Base-by-base conservation (phyloP, 2,329 filamentous ascomycete species). In the Aspergillus intermedius region DNA sequence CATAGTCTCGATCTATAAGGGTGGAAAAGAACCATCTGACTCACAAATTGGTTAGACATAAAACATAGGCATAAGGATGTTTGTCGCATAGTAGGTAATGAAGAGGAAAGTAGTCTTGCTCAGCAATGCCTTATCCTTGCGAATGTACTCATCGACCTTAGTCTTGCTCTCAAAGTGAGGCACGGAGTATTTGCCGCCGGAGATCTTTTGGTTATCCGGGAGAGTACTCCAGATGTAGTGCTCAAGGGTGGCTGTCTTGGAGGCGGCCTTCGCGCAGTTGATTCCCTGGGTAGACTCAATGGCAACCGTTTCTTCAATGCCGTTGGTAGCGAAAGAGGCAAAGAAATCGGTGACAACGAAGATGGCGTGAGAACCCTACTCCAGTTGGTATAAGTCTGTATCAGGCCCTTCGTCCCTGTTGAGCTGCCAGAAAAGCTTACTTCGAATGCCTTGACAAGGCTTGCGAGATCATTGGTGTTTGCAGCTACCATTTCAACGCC, bases 181-280 rank as follows among this genome's bases (percentile, higher is more conserved):
- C 0, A 73, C 62, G 3, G 57, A 32, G 2, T 58, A 49, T 43
- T 66, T 64, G 0, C 72, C 71, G 0, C 52, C 49, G 4, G 63
- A 64, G 13, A 68, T 59, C 10, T 49, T 54, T 30, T 53, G 56
- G 4, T 63, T 57, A 32, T 67, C 64, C 1, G 74, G 74, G 4
- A 74, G 61, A 0, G 74, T 76, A 6, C 68, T 73, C 71, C 72
- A 76, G 47, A 76, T 62, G 54, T 69, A 76, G 50, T 75, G 71
- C 47, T 72, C 59, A 1, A 77, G 62, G 0, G 69, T 67, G 0
- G 55, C 12, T 0, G 61, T 70, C 6, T 56, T 50, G 0, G 66
- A 61, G 0, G 74, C 74, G 2, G 73, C 73, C 4, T 63, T 62
- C 3, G 72, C 73, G 4, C 76, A 50, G 37, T 72, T 75, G 54